Percentiles rank a stretch among this genome's conserved stretches.
These are phyloP conservation scores for Dryas drummondii DNA, from an alignment of 306 rosid species.

Conservation along the genomic window DNA sequence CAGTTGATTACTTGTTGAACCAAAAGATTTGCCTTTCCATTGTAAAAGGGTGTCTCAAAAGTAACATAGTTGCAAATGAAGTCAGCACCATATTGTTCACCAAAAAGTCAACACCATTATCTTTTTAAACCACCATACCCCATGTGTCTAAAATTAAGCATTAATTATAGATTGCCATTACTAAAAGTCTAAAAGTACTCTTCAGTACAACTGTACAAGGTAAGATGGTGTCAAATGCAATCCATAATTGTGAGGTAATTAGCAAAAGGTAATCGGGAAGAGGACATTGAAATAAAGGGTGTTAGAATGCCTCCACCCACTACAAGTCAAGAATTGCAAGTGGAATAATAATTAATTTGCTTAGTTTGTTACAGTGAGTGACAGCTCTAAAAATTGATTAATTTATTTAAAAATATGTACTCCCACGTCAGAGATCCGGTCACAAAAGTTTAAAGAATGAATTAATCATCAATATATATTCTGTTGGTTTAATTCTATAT, in stretches of 20 bases:
- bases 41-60: background rate
- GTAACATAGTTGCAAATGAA: background rate
- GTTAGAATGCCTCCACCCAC: background rate
- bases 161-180: background rate
- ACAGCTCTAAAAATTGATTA: too few species aligned
- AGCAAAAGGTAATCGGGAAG: background rate
- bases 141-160: background rate
- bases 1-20: background rate
- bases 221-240: background rate
- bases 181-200: background rate
- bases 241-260: background rate
- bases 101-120: conserved; percentile 17
- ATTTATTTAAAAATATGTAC: too few species aligned
- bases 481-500: too few species aligned
- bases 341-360: background rate
- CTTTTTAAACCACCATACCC: background rate
- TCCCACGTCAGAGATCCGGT: too few species aligned
- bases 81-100: conserved; percentile 16
- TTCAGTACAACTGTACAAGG: background rate
- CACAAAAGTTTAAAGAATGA: too few species aligned
- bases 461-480: too few species aligned
- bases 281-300: background rate
- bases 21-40: background rate
- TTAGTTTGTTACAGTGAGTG: too few species aligned
- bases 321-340: background rate